Evolutionary conservation across 148 eudicot species (phyloP), one percentile per base, ranked within the genome.

Genomic region (Camellia lanceoleosa): DNA sequence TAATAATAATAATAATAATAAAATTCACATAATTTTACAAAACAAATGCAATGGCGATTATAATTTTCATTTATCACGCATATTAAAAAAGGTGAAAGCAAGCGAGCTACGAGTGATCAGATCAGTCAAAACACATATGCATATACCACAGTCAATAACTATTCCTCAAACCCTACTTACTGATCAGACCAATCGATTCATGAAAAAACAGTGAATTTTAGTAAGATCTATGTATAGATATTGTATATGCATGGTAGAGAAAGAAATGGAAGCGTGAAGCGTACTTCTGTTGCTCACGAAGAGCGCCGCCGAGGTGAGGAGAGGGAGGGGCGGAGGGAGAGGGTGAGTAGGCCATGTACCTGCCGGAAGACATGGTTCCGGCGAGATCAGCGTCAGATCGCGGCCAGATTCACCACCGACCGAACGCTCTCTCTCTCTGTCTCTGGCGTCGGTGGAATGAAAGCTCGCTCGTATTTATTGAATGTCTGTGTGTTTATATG

Each of bases 311-410:
- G 88, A 96, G 82, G 80, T 93, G 99, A 67, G 99, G 97, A 76
- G 99, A 95, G 87, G 89, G 97, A 84, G 99, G 95, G 4, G 97
- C 90, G 58, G 91, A 82, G 12, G 97, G 97, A 3, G 98, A 96
- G 13, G 99, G 99, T 4, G 99, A 96, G 91, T 93, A 96, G 0
- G 99, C 89, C 99, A 95, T 95, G 80, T 90, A 93, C 85, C 97
- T 90, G 51, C 96, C 98, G 83, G 96, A 88, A 76, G 97, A 89
- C 98, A 95, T 95, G 63, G n/a, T 66, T 84, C 82, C 86, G 81
- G 88, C 85, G 72, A 77, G 23, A 76, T 62, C 68, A 68, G 77
- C 47, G 79, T 77, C 80, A 72, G 80, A 84, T 81, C 79, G 49
- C 81, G 19, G 79, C 73, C 79, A 78, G 83, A 61, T 79, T 75